phyloP scores from a whole-genome alignment of 257 asterid genomes.

The Fraxinus pennsylvanica region DNA sequence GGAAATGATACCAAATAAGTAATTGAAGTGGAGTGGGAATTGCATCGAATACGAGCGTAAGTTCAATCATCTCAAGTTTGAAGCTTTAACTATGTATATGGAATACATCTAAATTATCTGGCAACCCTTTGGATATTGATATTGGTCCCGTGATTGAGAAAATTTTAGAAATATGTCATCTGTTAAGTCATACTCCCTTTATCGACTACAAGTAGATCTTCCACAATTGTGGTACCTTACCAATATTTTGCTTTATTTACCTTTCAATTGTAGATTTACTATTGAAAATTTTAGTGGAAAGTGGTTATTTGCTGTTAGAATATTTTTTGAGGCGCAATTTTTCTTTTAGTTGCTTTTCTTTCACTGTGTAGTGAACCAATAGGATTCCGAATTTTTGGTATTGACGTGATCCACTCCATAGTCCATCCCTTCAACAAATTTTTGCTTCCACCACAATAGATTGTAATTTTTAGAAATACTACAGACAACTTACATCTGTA shows the following conservation, averaged over 20 bases:
- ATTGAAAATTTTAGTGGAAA: not conserved
- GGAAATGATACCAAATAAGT: too few relatives aligned
- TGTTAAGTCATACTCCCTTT: too few relatives aligned
- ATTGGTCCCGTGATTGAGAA: not conserved
- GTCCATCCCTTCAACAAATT: not conserved
- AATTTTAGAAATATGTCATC: not conserved
- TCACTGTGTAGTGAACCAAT: not conserved
- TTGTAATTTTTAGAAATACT: not conserved
- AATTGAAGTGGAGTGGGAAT: too few relatives aligned
- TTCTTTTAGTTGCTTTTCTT: not conserved
- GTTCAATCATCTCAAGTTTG: too few relatives aligned
- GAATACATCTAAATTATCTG: too few relatives aligned
- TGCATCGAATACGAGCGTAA: too few relatives aligned
- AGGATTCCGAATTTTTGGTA: not conserved
- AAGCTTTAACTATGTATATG: too few relatives aligned
- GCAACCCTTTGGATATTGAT: too few relatives aligned
- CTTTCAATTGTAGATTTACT: not conserved
- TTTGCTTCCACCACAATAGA: not conserved
- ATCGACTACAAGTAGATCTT: not conserved
- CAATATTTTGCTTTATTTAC: not conserved
- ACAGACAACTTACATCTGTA: not conserved
- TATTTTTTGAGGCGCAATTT: not conserved
- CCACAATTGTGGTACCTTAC: not conserved
- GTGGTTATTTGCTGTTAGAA: not conserved
- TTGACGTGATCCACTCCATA: not conserved